Conservation (phyloP, 768 basidiomycete genomes). For the Candolleomyces aberdarensis region DNA sequence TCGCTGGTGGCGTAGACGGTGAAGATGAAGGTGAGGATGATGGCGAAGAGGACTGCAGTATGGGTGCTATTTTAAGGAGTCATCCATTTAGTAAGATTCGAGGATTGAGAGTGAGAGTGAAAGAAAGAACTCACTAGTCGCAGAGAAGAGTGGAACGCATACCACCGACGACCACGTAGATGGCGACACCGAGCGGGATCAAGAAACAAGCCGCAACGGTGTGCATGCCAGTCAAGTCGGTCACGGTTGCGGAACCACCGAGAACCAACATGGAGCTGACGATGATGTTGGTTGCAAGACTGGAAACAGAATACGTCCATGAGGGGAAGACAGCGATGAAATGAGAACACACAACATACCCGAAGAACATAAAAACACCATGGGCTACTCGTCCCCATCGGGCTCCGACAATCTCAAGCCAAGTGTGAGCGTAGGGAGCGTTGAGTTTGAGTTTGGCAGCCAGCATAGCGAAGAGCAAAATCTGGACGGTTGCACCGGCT, state of each 20-base stretch:
- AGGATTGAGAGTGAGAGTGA: no score
- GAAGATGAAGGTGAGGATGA: conserved; percentile 74
- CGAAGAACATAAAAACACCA: conserved; percentile 86
- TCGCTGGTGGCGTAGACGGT: conserved; percentile 78
- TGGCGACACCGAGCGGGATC: conserved; percentile 81
- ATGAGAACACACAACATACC: conserved; percentile 32
- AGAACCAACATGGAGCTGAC: conserved; percentile 85
- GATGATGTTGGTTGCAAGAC: conserved; percentile 87
- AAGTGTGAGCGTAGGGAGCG: conserved; percentile 85
- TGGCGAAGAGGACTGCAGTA: conserved; percentile 80
- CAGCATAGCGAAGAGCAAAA: conserved; percentile 87
- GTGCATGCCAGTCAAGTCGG: conserved; percentile 83
- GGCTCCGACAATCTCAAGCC: conserved; percentile 79
- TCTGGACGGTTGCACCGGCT: conserved; percentile 83
- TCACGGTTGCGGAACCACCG: conserved; percentile 85
- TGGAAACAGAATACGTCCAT: conserved; percentile 15
- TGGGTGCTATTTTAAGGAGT: conserved; percentile 44
- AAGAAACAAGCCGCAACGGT: conserved; percentile 93
- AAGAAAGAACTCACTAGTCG: conserved; percentile 45
- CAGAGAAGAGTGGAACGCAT: conserved; percentile 86
- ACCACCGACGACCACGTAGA: conserved; percentile 85
- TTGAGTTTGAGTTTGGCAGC: conserved; percentile 91
- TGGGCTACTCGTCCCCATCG: conserved; percentile 84
- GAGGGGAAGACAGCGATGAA: not conserved
- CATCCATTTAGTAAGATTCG: no score